phyloP scores from a whole-genome alignment of 139 green algal genomes.

The Tetradesmus lagerheimii region DNA sequence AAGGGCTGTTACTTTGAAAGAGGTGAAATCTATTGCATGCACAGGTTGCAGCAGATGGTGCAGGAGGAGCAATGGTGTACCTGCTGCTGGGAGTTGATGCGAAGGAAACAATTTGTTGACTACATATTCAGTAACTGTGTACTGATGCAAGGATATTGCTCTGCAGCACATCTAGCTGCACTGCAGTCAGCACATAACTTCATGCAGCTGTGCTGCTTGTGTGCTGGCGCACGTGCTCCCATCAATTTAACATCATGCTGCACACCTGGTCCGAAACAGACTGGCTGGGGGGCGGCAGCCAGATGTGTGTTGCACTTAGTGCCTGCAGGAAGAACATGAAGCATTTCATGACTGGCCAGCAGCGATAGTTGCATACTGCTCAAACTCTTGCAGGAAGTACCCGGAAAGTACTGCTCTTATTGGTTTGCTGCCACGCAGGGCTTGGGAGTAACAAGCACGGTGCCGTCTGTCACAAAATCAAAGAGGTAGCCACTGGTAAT shows the following conservation, averaged over 20 bases:
- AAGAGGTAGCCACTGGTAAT: no score
- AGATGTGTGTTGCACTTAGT: conserved; percentile 79
- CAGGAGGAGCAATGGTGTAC: no score
- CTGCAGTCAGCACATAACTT: neutral
- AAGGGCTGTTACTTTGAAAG: no score
- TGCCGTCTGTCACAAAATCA: no score
- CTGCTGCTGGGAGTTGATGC: no score
- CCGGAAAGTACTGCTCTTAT: neutral
- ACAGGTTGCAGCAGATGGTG: no score
- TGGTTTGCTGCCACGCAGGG: conserved; percentile 47
- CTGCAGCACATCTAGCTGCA: neutral
- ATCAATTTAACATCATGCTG: neutral
- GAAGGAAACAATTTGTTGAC: no score
- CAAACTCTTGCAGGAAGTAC: neutral
- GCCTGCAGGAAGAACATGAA: conserved; percentile 2
- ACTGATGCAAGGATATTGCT: neutral
- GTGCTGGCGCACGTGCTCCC: no score
- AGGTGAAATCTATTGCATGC: no score
- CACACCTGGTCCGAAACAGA: conserved; percentile 76
- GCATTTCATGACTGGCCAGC: neutral
- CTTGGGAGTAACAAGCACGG: no score
- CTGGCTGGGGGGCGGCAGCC: conserved; percentile 88
- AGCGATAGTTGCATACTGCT: neutral
- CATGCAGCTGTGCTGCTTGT: neutral
- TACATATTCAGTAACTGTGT: no score